These are phyloP conservation scores for Sordariomycetes sp. DNA, from an alignment of 2,329 filamentous ascomycete species.

Conservation along the genomic window DNA sequence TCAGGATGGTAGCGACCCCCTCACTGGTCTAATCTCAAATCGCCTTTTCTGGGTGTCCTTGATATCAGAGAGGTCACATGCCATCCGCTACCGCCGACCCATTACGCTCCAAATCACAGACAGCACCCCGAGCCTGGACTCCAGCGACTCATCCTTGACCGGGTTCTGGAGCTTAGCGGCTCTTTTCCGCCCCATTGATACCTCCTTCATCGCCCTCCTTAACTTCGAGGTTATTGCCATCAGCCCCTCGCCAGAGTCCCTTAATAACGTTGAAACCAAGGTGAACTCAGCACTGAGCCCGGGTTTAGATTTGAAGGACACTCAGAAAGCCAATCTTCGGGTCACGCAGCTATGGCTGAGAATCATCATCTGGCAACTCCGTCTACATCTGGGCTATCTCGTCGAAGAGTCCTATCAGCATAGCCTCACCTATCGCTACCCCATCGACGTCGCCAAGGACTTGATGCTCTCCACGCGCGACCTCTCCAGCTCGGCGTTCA, in stretches of 20 bases:
- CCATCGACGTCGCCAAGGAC: constrained; percentile 30
- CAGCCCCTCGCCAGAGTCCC: constrained; percentile 17
- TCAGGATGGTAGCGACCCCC: constrained; percentile 13
- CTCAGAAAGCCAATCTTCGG: constrained; percentile 32
- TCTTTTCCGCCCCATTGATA: constrained; percentile 31
- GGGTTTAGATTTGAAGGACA: constrained; percentile 23
- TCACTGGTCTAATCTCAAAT: constrained; percentile 16
- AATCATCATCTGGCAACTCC: constrained; percentile 34
- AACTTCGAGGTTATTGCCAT: constrained; percentile 25
- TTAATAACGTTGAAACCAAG: constrained; percentile 24
- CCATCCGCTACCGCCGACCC: constrained; percentile 32
- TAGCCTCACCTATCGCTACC: constrained; percentile 31
- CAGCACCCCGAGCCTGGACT: constrained; percentile 21
- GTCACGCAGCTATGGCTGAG: constrained; percentile 36
- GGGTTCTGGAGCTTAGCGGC: constrained; percentile 30
- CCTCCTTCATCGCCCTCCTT: constrained; percentile 28
- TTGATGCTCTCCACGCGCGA: constrained; percentile 27
- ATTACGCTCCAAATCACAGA: constrained; percentile 31
- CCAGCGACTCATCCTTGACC: constrained; percentile 16
- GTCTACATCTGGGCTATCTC: constrained; percentile 30
- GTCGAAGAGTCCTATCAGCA: constrained; percentile 18
- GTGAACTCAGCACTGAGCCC: constrained; percentile 26
- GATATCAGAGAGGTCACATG: constrained; percentile 33
- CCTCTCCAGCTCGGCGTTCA: constrained; percentile 26
- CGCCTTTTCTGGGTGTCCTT: constrained; percentile 34